phyloP scores from a whole-genome alignment of 163 green algal species.

The Scenedesmus sp. region DNA sequence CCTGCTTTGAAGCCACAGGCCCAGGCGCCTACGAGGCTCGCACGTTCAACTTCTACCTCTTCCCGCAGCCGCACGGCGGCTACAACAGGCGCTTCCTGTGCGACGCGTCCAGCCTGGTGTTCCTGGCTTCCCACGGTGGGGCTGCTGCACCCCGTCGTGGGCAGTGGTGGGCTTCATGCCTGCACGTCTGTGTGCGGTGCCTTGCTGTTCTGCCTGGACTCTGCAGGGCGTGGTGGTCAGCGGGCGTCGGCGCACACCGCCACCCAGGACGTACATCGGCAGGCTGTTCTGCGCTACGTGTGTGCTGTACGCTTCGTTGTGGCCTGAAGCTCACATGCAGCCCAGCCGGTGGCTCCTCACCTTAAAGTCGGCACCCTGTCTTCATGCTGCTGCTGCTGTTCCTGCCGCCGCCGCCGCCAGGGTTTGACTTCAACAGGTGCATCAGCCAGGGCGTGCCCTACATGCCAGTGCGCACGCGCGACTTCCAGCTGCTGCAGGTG shows the following conservation, averaged over 20 bases:
- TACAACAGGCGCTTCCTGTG: conserved; percentile 76
- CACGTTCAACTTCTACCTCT: conserved; percentile 93
- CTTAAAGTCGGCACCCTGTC: no score
- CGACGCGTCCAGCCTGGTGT: conserved; percentile 79
- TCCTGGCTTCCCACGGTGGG: conserved; percentile 74
- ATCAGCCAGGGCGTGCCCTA: conserved; percentile 76
- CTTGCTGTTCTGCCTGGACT: no score
- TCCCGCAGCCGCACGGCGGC: conserved; percentile 66
- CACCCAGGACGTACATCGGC: no score
- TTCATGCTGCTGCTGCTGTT: not conserved
- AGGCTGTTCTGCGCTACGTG: no score
- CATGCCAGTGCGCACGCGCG: conserved; percentile 63
- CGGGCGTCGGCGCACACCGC: no score
- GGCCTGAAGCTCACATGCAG: no score
- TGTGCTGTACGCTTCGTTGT: no score
- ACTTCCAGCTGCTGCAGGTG: conserved; percentile 59
- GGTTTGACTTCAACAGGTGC: conserved; percentile 90
- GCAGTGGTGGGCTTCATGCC: no score
- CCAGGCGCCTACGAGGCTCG: conserved; percentile 58
- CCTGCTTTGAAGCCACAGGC: conserved; percentile 64
- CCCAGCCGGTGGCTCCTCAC: no score
- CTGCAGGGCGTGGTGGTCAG: no score
- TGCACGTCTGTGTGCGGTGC: no score
- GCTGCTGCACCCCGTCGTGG: not conserved
- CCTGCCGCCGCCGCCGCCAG: not conserved